Conservation (phyloP, 257 asterid species). For the Plantago elongata region DNA sequence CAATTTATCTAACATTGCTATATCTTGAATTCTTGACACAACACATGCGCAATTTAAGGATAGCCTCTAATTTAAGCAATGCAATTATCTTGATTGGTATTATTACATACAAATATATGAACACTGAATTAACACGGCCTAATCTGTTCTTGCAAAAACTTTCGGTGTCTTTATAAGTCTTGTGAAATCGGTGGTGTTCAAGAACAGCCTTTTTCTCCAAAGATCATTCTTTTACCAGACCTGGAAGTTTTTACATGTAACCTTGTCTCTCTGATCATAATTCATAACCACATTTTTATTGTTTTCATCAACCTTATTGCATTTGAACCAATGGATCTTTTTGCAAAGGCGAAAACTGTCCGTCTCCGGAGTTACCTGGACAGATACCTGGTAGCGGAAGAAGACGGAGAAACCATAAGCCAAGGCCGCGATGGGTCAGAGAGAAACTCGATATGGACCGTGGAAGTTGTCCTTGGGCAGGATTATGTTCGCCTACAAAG, state of each 20-base stretch:
- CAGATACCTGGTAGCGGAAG: conserved; percentile 56
- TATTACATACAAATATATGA: not conserved
- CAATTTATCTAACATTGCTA: too few species aligned
- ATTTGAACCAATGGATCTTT: conserved; percentile 49
- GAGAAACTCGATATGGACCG: conserved; percentile 43
- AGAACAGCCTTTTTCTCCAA: conserved; percentile 11
- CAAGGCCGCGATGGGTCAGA: conserved; percentile 45
- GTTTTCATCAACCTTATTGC: not conserved
- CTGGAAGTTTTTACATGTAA: not conserved
- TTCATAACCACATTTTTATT: not conserved
- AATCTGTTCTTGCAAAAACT: conserved; percentile 5
- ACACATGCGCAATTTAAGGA: conserved; percentile 2
- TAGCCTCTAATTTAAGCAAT: not conserved
- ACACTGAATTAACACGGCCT: not conserved
- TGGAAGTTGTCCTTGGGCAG: conserved; percentile 38
- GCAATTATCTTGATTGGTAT: not conserved
- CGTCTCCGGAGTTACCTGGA: conserved; percentile 49
- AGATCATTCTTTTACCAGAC: conserved; percentile 13
- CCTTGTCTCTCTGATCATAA: not conserved
- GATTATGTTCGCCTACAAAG: conserved; percentile 44
- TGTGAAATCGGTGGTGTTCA: not conserved
- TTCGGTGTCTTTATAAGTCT: not conserved
- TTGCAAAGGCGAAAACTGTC: conserved; percentile 40
- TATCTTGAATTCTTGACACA: too few species aligned
- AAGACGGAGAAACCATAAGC: conserved; percentile 36